Evolutionary conservation across 495 filamentous ascomycete species (phyloP), one percentile per base, ranked within the genome.

Genomic region (Pseudotulostoma volvatum): DNA sequence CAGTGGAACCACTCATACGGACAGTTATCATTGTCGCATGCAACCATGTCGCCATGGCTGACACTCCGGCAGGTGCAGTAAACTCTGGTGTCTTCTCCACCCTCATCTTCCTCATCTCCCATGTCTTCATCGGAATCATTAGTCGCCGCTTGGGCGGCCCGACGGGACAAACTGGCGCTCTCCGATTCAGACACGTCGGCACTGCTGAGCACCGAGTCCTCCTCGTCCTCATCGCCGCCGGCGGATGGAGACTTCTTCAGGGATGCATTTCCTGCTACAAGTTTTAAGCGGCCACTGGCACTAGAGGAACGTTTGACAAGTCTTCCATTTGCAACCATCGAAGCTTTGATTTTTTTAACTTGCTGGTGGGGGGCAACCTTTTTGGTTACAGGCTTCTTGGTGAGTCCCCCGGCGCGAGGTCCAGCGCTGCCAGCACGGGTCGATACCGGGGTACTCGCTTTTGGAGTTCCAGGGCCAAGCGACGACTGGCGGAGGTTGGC

Each of bases 1-100:
- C 87, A 96, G 64, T 97, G 90, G 59, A 97, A 97, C 90, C 90
- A 97, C 61, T 96, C 88, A 55, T 76, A 90, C 17, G 79, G 75
- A 63, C 90, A 97, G 40, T 78, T 68, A 33, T 84, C 79, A 46
- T 96, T 94, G 60, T 97, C 90, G 59, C 90, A 97, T 2, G 85
- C 90, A 20, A 97, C 88, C 90, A 97, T 97, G 52, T 95, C 83
- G 31, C 90, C 90, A 62, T 81, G 88, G 56, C 82, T 92, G 41
- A 94, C 82, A 45, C 78, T 82, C 52, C 90, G 81, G 56, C 90
- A 97, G 18, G 78, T 71, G 59, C 90, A 97, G 56, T 97, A 97
- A 43, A 87, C 81, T 50, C 75, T 76, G 34, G 84, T 77, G 60
- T 96, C 88, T 38, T 81, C 79, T 33, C 78, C 84, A 21, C 88